Percentiles rank a stretch among this genome's conserved stretches.
Conservation (phyloP, 1,284 basidiomycete genomes). For the Cystobasidium slooffiae region DNA sequence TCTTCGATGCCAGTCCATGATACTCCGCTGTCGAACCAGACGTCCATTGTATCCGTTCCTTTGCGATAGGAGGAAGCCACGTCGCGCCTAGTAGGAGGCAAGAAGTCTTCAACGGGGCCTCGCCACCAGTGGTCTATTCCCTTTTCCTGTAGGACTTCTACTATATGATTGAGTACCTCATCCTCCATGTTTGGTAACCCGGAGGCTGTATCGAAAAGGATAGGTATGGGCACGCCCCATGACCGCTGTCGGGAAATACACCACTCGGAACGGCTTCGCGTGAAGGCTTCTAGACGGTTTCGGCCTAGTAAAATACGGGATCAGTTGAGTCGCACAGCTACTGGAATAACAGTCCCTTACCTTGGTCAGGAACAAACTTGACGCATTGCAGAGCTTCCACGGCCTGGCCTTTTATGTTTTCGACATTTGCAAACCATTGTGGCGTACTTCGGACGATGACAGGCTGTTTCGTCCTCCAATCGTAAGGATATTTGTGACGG, state of each 20-base stretch:
- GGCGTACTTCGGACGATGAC: constrained; percentile 90
- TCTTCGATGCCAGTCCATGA: constrained; percentile 77
- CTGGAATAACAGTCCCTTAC: constrained; percentile 61
- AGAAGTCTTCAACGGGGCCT: constrained; percentile 79
- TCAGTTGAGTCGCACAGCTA: constrained; percentile 27
- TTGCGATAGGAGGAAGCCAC: constrained; percentile 62
- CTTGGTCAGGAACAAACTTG: constrained; percentile 74
- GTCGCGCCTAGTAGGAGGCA: constrained; percentile 65
- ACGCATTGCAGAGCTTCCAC: constrained; percentile 73
- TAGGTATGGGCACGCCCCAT: constrained; percentile 98
- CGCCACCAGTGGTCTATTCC: constrained; percentile 91
- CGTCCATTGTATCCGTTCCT: constrained; percentile 94
- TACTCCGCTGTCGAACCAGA: constrained; percentile 98
- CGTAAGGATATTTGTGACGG: constrained; percentile 91
- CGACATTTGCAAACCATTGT: constrained; percentile 96
- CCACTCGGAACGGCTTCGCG: constrained; percentile 92
- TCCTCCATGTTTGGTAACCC: constrained; percentile 71
- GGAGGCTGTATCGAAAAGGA: constrained; percentile 72
- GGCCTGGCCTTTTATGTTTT: constrained; percentile 77
- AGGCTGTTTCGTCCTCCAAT: constrained; percentile 94
- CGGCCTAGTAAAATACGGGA: constrained; percentile 64
- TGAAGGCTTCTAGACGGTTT: constrained; percentile 81
- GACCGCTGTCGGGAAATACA: constrained; percentile 97
- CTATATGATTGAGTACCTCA: constrained; percentile 75
- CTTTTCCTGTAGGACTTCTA: constrained; percentile 70